phyloP scores from a whole-genome alignment of 2,329 filamentous ascomycete genomes.

The Ceratocystis cacaofunesta region DNA sequence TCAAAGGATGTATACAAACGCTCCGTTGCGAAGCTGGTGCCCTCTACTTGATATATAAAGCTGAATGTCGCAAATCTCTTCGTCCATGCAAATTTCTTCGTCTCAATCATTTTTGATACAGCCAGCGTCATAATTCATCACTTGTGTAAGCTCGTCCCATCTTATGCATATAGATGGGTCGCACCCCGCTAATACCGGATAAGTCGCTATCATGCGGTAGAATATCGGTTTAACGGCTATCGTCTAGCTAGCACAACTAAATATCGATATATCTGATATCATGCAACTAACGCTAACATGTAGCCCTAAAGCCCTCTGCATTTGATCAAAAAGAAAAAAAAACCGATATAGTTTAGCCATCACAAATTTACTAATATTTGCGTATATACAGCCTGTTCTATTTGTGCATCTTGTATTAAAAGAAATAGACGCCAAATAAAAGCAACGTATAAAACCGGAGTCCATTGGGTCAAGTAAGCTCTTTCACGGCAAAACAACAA shows the following conservation, averaged over 20 bases:
- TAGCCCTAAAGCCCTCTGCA: constrained; percentile 15
- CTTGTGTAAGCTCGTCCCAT: background rate
- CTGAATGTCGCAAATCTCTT: background rate
- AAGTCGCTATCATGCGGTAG: background rate
- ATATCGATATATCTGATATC: constrained; percentile 4
- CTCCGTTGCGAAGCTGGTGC: background rate
- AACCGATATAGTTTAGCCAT: background rate
- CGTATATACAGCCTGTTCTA: background rate
- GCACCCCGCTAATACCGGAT: constrained; percentile 12
- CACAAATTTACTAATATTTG: constrained; percentile 3
- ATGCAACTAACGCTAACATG: constrained; percentile 2
- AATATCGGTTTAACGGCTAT: background rate
- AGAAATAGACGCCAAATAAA: background rate
- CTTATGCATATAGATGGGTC: constrained; percentile 7
- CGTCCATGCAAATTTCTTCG: background rate
- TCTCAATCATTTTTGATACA: constrained; percentile 6
- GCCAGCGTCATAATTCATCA: constrained; percentile 13
- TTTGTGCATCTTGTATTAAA: constrained; percentile 6
- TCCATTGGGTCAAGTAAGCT: too few species aligned
- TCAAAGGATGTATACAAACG: background rate
- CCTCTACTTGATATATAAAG: constrained; percentile 6
- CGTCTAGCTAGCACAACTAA: background rate
- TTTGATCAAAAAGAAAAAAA: constrained; percentile 10
- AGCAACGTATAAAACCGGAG: too few species aligned
- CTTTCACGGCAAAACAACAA: too few species aligned